These are phyloP conservation scores for Physaria fendleri DNA, from an alignment of 345 rosid genomes.

Conservation along the genomic window DNA sequence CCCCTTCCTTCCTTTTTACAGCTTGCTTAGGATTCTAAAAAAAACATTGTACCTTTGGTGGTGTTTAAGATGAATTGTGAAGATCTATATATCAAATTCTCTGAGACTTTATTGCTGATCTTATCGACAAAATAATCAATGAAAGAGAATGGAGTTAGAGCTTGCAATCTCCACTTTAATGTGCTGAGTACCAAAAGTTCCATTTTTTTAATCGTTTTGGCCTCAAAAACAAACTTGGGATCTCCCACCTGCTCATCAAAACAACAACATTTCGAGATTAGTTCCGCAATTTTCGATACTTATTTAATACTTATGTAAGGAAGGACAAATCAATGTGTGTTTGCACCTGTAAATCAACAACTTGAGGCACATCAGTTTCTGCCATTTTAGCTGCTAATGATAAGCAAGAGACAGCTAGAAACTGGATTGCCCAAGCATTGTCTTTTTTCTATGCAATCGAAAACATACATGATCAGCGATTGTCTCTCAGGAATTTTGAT, in stretches of 20 bases:
- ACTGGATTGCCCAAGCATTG: conserved; percentile 55
- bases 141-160: conserved; percentile 50
- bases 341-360: conserved; percentile 62
- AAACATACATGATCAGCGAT: conserved; percentile 2
- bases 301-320: not conserved
- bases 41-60: conserved; percentile 43
- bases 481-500: not conserved
- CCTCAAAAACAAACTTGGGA: conserved; percentile 49
- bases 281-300: not conserved
- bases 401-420: conserved; percentile 64
- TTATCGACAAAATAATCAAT: conserved; percentile 44
- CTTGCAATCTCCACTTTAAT: conserved; percentile 63
- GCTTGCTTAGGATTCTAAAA: not conserved
- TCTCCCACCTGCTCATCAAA: conserved; percentile 41
- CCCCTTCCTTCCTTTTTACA: not conserved
- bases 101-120: conserved; percentile 31
- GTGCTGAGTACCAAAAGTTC: conserved; percentile 55
- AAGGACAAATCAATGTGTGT: conserved; percentile 12
- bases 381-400: conserved; percentile 75
- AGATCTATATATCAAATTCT: conserved; percentile 36
- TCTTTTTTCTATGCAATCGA: conserved; percentile 39
- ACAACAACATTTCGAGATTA: not conserved
- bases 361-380: conserved; percentile 52
- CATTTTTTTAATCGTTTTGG: conserved; percentile 57
- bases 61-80: conserved; percentile 46